Evolutionary conservation across 129 eudicot species (phyloP), one percentile per base, ranked within the genome.

Genomic region (Escallonia rubra): DNA sequence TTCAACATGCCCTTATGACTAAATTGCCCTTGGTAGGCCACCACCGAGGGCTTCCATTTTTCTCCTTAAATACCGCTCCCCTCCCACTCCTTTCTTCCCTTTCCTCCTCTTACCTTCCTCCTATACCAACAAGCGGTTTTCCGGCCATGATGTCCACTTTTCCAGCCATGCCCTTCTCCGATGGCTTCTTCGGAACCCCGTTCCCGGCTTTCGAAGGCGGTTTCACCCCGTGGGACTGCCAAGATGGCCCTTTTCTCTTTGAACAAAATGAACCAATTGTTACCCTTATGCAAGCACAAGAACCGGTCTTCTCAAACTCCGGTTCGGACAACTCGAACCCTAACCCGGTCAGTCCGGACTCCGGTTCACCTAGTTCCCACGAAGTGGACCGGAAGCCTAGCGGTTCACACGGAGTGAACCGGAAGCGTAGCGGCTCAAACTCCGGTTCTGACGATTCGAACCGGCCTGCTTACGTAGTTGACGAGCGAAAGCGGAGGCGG

Each of bases 401-500:
- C 69, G 76, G 85, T 16, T 86, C 89, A 0, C 84, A 75, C 48
- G 84, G 73, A 6, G 67, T 66, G 55, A 54, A 65, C 63, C 81
- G 62, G 2, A 65, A 45, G 9, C 40, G 4, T 4, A 5, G 50
- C 55, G 55, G 55, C 12, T 58, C 43, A 42, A 46, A 16, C 5
- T 58, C 78, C 56, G 73, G 72, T 61, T 67, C 68, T 0, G 78
- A 52, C 14, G 74, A 75, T 4, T 9, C 70, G 44, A 58, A 38
- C 48, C 73, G 5, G 3, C 45, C 10, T 2, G 66, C 51, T 14
- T 41, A 48, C 1, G 11, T 57, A 6, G 44, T 65, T 8, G 96
- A 88, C 13, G 98, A 88, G 11, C 78, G 90, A 10, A 91, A 91
- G 78, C 78, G 82, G 45, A 83, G 86, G 76, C 90, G 98, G 10